Evolutionary conservation across 2,329 filamentous ascomycete species (phyloP).

Genomic region (Diaporthe nobilis): DNA sequence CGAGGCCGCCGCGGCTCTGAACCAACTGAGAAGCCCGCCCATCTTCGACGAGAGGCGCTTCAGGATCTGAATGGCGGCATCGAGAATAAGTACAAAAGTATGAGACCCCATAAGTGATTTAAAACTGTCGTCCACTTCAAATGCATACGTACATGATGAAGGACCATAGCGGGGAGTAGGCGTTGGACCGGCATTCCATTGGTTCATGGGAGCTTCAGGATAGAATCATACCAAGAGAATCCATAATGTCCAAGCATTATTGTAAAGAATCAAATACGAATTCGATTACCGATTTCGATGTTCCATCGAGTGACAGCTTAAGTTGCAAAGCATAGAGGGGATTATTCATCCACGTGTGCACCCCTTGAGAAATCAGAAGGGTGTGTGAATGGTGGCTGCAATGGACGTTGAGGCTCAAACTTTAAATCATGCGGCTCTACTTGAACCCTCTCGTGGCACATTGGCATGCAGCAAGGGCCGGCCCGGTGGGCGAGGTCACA

Average conservation of each 20-base stretch:
- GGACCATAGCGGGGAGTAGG: background rate
- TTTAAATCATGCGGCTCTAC: background rate
- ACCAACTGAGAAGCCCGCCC: conserved; percentile 34
- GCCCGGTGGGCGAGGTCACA: background rate
- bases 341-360: background rate
- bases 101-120: background rate
- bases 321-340: no score
- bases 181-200: background rate
- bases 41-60: conserved; percentile 35
- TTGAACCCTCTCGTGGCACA: background rate
- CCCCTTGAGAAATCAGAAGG: background rate
- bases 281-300: background rate
- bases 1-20: conserved; percentile 39
- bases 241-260: conserved; percentile 1
- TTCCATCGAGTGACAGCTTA: no score
- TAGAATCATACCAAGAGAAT: conserved; percentile 15
- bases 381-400: background rate
- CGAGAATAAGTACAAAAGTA: background rate
- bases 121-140: background rate
- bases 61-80: conserved; percentile 7
- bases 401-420: background rate
- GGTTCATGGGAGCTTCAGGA: conserved; percentile 1
- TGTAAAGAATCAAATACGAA: background rate
- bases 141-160: background rate
- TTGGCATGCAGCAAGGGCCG: background rate